Conservation (phyloP, 345 rosid species). For the Lepidium didymum region DNA sequence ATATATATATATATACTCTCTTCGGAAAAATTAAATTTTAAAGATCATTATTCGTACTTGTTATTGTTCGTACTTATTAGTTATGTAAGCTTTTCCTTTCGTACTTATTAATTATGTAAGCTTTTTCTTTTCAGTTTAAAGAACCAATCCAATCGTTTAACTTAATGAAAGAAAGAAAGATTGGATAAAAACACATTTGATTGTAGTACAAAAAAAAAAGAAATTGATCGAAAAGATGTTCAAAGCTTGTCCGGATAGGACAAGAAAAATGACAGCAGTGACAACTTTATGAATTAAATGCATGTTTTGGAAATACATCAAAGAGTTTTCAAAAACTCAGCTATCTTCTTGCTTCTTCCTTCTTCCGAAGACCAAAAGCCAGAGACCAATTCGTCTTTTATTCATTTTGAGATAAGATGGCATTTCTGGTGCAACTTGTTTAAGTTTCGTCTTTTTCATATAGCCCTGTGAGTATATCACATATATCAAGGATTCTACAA, state of each 20-base stretch:
- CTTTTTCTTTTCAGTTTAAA: no score
- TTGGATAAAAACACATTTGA: no score
- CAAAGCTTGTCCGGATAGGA: not conserved
- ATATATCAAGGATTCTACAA: not conserved
- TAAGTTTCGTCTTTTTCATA: not conserved
- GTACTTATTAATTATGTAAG: no score
- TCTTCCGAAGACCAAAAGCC: slow-evolving; percentile 1
- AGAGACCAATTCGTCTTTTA: not conserved
- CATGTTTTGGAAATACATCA: slow-evolving; percentile 1
- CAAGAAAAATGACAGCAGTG: not conserved
- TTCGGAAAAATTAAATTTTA: no score
- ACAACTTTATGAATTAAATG: slow-evolving; percentile 23
- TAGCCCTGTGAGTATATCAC: not conserved
- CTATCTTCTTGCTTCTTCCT: not conserved
- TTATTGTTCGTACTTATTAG: no score
- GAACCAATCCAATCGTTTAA: no score
- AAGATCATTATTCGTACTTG: no score
- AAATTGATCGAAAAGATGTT: not conserved
- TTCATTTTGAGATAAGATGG: not conserved
- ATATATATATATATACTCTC: no score
- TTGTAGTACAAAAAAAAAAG: no score
- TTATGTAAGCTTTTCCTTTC: no score
- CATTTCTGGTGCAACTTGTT: not conserved
- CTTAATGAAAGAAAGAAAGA: no score
- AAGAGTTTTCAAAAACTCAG: not conserved